phyloP scores from a whole-genome alignment of 1,284 basidiomycete genomes.

The Leccinum subspadiceum region DNA sequence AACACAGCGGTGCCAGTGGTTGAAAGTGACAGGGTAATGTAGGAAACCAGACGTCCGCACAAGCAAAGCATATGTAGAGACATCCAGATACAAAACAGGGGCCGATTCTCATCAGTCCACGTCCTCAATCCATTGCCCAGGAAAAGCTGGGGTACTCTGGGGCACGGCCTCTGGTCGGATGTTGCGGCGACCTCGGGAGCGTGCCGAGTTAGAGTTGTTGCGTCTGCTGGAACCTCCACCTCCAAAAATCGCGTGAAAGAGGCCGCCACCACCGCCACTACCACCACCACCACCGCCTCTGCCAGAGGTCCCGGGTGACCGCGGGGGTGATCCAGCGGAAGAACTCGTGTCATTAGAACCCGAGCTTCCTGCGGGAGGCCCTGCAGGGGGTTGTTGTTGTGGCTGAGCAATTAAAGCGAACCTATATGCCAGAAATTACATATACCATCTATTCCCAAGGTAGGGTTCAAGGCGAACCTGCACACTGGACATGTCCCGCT shows the following conservation, averaged over 20 bases:
- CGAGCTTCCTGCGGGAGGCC: slow-evolving; percentile 22
- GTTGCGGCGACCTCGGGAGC: slow-evolving; percentile 15
- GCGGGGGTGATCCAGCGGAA: slow-evolving; percentile 18
- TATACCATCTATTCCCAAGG: slow-evolving; percentile 17
- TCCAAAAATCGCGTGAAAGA: slow-evolving; percentile 31
- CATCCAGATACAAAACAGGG: neutral
- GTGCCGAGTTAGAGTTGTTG: slow-evolving; percentile 10
- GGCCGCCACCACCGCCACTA: slow-evolving; percentile 9
- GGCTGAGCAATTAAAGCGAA: slow-evolving; percentile 30
- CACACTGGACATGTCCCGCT: slow-evolving; percentile 86
- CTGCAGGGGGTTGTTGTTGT: slow-evolving; percentile 24
- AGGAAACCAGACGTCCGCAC: neutral
- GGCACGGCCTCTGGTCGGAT: neutral
- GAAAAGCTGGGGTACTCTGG: slow-evolving; percentile 23
- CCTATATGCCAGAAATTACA: slow-evolving; percentile 20
- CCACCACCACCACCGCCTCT: slow-evolving; percentile 9
- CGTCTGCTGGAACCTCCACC: slow-evolving; percentile 22
- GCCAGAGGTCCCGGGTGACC: slow-evolving; percentile 16
- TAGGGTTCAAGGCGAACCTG: slow-evolving; percentile 45
- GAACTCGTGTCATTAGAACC: slow-evolving; percentile 14
- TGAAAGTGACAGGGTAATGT: slow-evolving; percentile 13
- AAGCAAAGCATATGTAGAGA: slow-evolving; percentile 6
- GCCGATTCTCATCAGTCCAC: slow-evolving; percentile 25
- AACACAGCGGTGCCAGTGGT: slow-evolving; percentile 9
- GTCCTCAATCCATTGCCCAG: slow-evolving; percentile 33